Evolutionary conservation across 192 early-diverging fungal genomes (phyloP), one percentile per base, ranked within the genome.

Genomic region (Coemansia sp.): DNA sequence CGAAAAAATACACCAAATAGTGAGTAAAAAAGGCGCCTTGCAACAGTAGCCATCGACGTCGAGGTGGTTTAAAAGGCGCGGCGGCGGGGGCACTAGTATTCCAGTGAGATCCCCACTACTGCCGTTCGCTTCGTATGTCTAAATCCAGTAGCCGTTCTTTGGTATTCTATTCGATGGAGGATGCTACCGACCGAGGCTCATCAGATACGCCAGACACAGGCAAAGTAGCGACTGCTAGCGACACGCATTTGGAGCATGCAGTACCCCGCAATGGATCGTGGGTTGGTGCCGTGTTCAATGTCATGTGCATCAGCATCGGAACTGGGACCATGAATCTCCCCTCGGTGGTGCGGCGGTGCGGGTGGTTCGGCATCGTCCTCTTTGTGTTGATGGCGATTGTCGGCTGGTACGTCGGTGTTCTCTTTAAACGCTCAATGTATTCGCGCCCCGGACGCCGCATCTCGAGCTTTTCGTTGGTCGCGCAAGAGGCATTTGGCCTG

Each of bases 291-390:
- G 85, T 85, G 18, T 85, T 86, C 52, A 88, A 88, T 59, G 79
- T 90, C 50, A 85, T 88, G 26, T 93, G 92, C 68, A 88, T 90
- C 20, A 86, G 91, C 28, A 88, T 90, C 50, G 92, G 92, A 34
- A 90, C 89, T 3, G 93, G 93, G 13, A 85, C 88, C 6, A 86
- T 95, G 56, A 90, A 92, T 58, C 82, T 95, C 36, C 93, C 93
- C 0, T 90, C 86, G 35, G 89, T 91, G 1, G 80, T 95, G 18
- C 80, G 72, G 45, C 83, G 89, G 25, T 82, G 86, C 64, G 93
- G 93, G 0, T 95, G 93, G 93, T 83, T 92, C 42, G 89, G 89
- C 63, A 61, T 92, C 10, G 67, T 87, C 20, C 70, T 95, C 56
- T 74, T 95, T 47, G 42, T 88, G 6, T 71, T 92, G 37, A 87